Percentiles rank a stretch among this genome's conserved stretches.
Conservation (phyloP, 2,329 filamentous ascomycete species). For the Trichoderma breve region DNA sequence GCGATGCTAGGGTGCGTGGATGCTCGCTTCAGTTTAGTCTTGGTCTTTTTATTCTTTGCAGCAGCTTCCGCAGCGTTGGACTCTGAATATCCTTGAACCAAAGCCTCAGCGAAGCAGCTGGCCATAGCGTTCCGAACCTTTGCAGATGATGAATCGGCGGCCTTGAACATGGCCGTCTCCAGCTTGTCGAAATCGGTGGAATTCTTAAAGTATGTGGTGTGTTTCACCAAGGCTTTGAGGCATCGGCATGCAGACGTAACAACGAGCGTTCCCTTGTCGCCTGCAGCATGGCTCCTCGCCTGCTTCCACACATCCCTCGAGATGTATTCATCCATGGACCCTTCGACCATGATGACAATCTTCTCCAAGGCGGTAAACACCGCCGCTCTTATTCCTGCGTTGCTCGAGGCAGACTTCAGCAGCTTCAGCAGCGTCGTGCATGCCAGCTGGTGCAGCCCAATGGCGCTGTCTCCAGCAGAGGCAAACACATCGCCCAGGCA, state of each 20-base stretch:
- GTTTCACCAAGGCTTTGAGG: constrained; percentile 67
- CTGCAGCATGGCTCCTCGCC: constrained; percentile 69
- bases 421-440: constrained; percentile 73
- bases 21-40: constrained; percentile 57
- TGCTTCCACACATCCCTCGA: constrained; percentile 95
- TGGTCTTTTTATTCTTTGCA: constrained; percentile 68
- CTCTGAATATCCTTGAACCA: constrained; percentile 70
- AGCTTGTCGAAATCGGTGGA: constrained; percentile 87
- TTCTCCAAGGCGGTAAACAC: constrained; percentile 74
- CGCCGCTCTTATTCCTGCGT: constrained; percentile 79
- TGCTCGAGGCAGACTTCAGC: constrained; percentile 72
- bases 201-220: constrained; percentile 82
- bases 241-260: constrained; percentile 77
- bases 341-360: constrained; percentile 70
- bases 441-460: constrained; percentile 74
- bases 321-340: constrained; percentile 76
- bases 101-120: constrained; percentile 76
- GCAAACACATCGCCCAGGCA: constrained; percentile 88
- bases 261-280: constrained; percentile 80
- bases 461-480: constrained; percentile 89
- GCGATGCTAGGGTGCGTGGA: constrained; percentile 59
- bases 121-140: constrained; percentile 82
- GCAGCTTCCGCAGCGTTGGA: constrained; percentile 50
- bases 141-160: constrained; percentile 73
- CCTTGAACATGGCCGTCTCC: constrained; percentile 78